These are phyloP conservation scores for Croton setiger DNA, from an alignment of 441 rosid genomes.

Conservation along the genomic window DNA sequence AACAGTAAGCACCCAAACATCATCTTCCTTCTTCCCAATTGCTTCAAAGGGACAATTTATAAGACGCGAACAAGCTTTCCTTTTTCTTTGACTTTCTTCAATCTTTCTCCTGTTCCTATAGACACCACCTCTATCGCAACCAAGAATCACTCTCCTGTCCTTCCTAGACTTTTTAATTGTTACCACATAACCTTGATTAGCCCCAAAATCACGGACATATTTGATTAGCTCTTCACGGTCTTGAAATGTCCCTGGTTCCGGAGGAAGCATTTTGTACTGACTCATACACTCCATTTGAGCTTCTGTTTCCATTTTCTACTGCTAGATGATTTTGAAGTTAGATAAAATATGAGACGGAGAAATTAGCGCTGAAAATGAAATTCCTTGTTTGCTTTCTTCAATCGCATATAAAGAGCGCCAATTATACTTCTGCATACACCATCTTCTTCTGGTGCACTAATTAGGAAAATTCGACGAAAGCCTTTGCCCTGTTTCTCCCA, in stretches of 20 bases:
- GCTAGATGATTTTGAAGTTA: neutral
- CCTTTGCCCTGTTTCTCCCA: neutral
- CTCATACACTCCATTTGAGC: conserved; percentile 23
- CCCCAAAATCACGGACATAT: conserved; percentile 53
- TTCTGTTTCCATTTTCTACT: conserved; percentile 25
- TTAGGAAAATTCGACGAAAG: neutral
- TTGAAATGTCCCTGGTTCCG: conserved; percentile 45
- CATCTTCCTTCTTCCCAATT: conserved; percentile 56
- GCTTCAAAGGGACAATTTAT: conserved; percentile 69
- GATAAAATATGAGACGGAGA: neutral
- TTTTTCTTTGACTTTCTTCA: conserved; percentile 50
- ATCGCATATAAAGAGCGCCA: neutral
- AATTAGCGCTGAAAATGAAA: neutral
- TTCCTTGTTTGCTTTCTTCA: neutral
- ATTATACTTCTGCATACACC: neutral
- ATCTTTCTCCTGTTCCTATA: conserved; percentile 56
- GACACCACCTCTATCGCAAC: conserved; percentile 66
- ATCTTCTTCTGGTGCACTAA: neutral
- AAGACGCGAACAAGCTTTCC: conserved; percentile 54
- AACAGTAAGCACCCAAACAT: conserved; percentile 51
- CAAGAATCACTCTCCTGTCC: conserved; percentile 59
- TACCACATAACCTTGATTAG: conserved; percentile 59
- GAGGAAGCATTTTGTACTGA: conserved; percentile 49
- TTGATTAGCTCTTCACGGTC: conserved; percentile 56
- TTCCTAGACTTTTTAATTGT: conserved; percentile 62